Evolutionary conservation across 176 grass and related monocot genomes (phyloP).

Genomic region (Oryza longistaminata): DNA sequence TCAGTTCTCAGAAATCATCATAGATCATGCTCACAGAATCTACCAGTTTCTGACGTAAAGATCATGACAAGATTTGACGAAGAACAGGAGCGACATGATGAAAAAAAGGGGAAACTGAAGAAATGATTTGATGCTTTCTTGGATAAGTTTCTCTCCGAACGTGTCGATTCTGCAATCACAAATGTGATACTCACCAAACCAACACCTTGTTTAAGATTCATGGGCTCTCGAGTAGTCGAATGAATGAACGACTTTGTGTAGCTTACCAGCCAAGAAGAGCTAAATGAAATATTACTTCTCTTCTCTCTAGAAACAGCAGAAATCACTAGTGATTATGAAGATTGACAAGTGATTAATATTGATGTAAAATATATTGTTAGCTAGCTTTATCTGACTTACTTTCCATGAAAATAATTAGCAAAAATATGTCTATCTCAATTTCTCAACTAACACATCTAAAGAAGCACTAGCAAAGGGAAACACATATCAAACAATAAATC

Average conservation of each 20-base stretch:
- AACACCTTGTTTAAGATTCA: constrained; percentile 20
- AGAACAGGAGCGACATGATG: constrained; percentile 4
- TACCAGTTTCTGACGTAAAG: constrained; percentile 11
- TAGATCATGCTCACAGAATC: background rate
- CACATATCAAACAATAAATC: background rate
- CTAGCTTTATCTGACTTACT: background rate
- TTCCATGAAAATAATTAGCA: background rate
- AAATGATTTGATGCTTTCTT: background rate
- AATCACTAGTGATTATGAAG: background rate
- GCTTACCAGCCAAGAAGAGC: constrained; percentile 29
- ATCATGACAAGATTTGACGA: constrained; percentile 34
- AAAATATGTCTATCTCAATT: background rate
- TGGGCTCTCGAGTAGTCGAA: background rate
- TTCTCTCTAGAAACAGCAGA: constrained; percentile 31
- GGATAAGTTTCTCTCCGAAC: constrained; percentile 24
- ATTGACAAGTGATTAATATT: background rate
- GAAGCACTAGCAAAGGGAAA: background rate
- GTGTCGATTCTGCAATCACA: constrained; percentile 39
- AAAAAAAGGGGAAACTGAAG: constrained; percentile 5
- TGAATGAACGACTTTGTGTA: background rate
- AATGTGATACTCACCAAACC: background rate
- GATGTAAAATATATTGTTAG: background rate
- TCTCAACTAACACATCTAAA: background rate
- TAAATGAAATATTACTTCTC: background rate
- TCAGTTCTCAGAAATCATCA: background rate